Conservation (phyloP, 2,329 filamentous ascomycete genomes). For the Penicillium sp. region DNA sequence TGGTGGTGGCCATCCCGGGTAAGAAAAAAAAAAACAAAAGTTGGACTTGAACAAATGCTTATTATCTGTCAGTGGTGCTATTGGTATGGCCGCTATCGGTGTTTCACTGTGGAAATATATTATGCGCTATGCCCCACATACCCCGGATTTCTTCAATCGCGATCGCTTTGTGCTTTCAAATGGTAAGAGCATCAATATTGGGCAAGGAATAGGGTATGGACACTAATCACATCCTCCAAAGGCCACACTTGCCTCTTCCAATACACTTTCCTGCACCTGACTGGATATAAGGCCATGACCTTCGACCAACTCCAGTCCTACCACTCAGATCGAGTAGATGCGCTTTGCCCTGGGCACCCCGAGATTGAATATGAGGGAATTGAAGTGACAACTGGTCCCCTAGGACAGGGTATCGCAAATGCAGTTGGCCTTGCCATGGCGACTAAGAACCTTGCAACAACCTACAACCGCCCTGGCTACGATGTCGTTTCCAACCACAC, state of each 20-base stretch:
- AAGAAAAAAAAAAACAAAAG: slow-evolving; percentile 3
- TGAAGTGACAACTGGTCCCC: slow-evolving; percentile 60
- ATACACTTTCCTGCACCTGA: slow-evolving; percentile 34
- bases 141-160: slow-evolving; percentile 44
- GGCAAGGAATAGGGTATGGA: not conserved
- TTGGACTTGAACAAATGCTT: not conserved
- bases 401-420: slow-evolving; percentile 63
- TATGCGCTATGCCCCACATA: slow-evolving; percentile 44
- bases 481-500: slow-evolving; percentile 54
- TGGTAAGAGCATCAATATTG: slow-evolving; percentile 21
- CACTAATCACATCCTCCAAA: slow-evolving; percentile 22
- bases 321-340: slow-evolving; percentile 29
- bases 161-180: slow-evolving; percentile 50
- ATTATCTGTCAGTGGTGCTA: slow-evolving; percentile 40
- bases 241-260: slow-evolving; percentile 35
- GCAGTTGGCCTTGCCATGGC: slow-evolving; percentile 61
- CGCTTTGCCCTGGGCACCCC: slow-evolving; percentile 43
- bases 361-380: slow-evolving; percentile 60
- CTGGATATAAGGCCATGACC: slow-evolving; percentile 33
- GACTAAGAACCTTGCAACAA: slow-evolving; percentile 56
- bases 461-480: slow-evolving; percentile 53
- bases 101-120: slow-evolving; percentile 46
- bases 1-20: slow-evolving; percentile 68
- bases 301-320: slow-evolving; percentile 38
- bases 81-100: slow-evolving; percentile 49